phyloP scores from a whole-genome alignment of 2,329 filamentous ascomycete genomes.

The Tolypocladium endophyticum region DNA sequence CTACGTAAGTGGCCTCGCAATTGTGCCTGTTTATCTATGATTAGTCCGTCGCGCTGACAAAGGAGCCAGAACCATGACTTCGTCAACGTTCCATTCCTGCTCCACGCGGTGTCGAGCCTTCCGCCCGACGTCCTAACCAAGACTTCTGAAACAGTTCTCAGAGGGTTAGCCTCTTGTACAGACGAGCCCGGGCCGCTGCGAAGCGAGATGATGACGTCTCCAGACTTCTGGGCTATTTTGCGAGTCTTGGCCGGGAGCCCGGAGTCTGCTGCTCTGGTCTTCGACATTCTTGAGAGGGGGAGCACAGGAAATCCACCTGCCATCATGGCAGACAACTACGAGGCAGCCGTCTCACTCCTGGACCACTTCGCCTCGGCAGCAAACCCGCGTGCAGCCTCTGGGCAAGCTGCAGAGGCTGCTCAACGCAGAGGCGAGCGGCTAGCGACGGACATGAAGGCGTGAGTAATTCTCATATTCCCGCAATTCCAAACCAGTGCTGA shows the following conservation, averaged over 20 bases:
- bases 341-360: slow-evolving; percentile 71
- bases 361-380: slow-evolving; percentile 85
- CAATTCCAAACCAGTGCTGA: neutral
- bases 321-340: slow-evolving; percentile 92
- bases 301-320: slow-evolving; percentile 65
- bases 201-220: slow-evolving; percentile 90
- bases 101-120: slow-evolving; percentile 86
- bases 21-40: neutral
- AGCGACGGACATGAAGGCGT: slow-evolving; percentile 16
- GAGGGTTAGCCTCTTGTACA: slow-evolving; percentile 72
- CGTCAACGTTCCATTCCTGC: slow-evolving; percentile 79
- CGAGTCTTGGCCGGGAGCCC: slow-evolving; percentile 60
- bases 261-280: slow-evolving; percentile 67
- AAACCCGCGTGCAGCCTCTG: slow-evolving; percentile 57
- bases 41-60: slow-evolving; percentile 8
- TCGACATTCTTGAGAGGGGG: slow-evolving; percentile 74
- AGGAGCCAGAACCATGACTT: slow-evolving; percentile 67
- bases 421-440: slow-evolving; percentile 20
- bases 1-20: slow-evolving; percentile 51
- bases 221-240: slow-evolving; percentile 92
- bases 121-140: slow-evolving; percentile 66
- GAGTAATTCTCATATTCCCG: slow-evolving; percentile 1
- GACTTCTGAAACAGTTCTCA: slow-evolving; percentile 64
- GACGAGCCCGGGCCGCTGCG: slow-evolving; percentile 66
- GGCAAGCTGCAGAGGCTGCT: slow-evolving; percentile 54